Percentiles rank a stretch among this genome's conserved stretches.
Evolutionary conservation across 2,329 filamentous ascomycete species (phyloP).

Genomic region (Aspergillus fijiensis): DNA sequence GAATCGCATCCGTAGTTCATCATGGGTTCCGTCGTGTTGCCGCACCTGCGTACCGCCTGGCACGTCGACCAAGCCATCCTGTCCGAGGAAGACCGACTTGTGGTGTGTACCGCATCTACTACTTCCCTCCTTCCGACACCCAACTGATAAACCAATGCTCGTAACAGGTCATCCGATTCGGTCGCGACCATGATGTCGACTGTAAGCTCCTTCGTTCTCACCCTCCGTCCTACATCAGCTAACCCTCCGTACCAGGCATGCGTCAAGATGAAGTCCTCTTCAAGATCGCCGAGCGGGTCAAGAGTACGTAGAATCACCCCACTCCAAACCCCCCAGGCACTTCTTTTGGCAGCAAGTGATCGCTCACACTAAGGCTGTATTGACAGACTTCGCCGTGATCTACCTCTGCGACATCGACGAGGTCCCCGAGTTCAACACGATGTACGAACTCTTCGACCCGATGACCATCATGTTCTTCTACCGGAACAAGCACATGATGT

Average conservation of each 20-base stretch:
- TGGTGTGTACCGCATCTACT: conserved; percentile 17
- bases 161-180: conserved; percentile 80
- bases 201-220: conserved; percentile 37
- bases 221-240: conserved; percentile 13
- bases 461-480: conserved; percentile 73
- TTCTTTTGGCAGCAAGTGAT: not conserved
- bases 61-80: conserved; percentile 97
- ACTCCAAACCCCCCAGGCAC: too few relatives aligned
- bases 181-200: conserved; percentile 79
- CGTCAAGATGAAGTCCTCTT: conserved; percentile 90
- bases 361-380: not conserved
- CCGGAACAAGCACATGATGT: conserved; percentile 90
- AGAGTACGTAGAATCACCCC: conserved; percentile 51
- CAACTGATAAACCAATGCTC: not conserved
- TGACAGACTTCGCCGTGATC: conserved; percentile 55
- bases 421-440: conserved; percentile 89
- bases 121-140: not conserved
- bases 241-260: conserved; percentile 52
- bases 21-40: conserved; percentile 86
- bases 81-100: conserved; percentile 81
- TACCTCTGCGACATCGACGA: conserved; percentile 93
- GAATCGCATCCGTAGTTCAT: conserved; percentile 9
- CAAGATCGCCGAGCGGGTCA: conserved; percentile 87
- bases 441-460: conserved; percentile 88
- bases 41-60: conserved; percentile 89